A percentile compares a stretch with the other conserved stretches of the same genome.
phyloP scores from a whole-genome alignment of 306 rosid genomes.

The Gynostemma pentaphyllum region DNA sequence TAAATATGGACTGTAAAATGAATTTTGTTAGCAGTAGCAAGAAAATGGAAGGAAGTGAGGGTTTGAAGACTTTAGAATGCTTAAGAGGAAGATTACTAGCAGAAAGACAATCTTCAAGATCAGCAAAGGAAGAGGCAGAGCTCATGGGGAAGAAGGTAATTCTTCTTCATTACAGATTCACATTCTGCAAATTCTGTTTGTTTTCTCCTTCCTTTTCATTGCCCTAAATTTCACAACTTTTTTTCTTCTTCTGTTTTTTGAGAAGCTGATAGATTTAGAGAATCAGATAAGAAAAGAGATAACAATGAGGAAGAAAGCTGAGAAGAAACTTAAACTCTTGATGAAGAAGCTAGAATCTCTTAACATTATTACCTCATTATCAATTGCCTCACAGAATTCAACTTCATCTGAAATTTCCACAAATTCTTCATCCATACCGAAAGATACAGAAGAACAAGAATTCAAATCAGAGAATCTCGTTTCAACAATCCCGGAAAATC shows the following conservation, averaged over 20 bases:
- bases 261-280: constrained; percentile 60
- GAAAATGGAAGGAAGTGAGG: constrained; percentile 41
- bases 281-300: constrained; percentile 52
- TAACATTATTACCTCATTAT: constrained; percentile 18
- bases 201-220: not conserved
- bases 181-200: not conserved
- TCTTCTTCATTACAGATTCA: not conserved
- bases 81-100: constrained; percentile 84
- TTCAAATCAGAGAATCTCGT: constrained; percentile 13
- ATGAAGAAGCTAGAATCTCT: constrained; percentile 50
- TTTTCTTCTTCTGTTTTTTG: not conserved
- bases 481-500: constrained; percentile 4
- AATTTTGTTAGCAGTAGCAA: constrained; percentile 27
- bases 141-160: constrained; percentile 49
- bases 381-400: constrained; percentile 29
- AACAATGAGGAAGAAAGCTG: constrained; percentile 50
- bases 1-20: constrained; percentile 2
- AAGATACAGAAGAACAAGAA: constrained; percentile 25
- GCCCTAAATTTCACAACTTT: not conserved
- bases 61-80: constrained; percentile 53
- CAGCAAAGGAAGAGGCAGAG: constrained; percentile 53
- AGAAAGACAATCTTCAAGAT: constrained; percentile 79
- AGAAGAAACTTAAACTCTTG: constrained; percentile 49
- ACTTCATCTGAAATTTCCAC: constrained; percentile 29
- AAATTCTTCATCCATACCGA: constrained; percentile 20